These are phyloP conservation scores for Ambrosia artemisiifolia DNA, from an alignment of 129 eudicot genomes.

Conservation along the genomic window DNA sequence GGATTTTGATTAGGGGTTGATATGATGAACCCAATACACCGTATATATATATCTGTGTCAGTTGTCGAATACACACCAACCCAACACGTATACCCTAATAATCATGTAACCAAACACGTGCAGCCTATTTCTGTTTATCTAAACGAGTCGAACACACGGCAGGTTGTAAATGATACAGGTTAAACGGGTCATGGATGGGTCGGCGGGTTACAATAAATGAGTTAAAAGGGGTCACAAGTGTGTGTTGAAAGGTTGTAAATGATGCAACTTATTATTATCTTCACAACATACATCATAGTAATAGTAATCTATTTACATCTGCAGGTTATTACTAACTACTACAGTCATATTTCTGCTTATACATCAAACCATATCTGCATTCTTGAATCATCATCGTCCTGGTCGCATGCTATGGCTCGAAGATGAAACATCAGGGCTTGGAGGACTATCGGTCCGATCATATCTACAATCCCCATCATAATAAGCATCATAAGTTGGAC, in stretches of 20 bases:
- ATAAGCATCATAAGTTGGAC: conserved; percentile 34
- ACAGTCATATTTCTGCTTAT: neutral
- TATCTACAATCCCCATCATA: conserved; percentile 27
- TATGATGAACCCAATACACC: neutral
- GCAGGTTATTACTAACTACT: neutral
- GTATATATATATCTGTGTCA: too few species aligned
- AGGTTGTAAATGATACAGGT: too few species aligned
- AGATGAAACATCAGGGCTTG: conserved; percentile 33
- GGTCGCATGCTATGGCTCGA: conserved; percentile 10
- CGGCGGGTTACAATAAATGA: neutral
- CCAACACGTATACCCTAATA: too few species aligned
- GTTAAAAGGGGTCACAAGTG: neutral
- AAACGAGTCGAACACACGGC: too few species aligned
- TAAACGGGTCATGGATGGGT: too few species aligned
- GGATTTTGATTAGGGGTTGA: neutral
- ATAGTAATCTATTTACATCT: conserved; percentile 19
- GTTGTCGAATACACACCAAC: too few species aligned
- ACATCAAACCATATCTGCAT: conserved; percentile 1
- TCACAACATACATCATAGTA: conserved; percentile 5
- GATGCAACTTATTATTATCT: neutral
- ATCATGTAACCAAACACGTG: neutral
- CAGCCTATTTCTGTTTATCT: too few species aligned
- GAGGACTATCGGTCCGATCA: conserved; percentile 33
- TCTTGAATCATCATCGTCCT: conserved; percentile 14
- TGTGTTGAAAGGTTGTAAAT: neutral